Evolutionary conservation across 179 eudicot species (phyloP).

Genomic region (Beta macrorhiza): DNA sequence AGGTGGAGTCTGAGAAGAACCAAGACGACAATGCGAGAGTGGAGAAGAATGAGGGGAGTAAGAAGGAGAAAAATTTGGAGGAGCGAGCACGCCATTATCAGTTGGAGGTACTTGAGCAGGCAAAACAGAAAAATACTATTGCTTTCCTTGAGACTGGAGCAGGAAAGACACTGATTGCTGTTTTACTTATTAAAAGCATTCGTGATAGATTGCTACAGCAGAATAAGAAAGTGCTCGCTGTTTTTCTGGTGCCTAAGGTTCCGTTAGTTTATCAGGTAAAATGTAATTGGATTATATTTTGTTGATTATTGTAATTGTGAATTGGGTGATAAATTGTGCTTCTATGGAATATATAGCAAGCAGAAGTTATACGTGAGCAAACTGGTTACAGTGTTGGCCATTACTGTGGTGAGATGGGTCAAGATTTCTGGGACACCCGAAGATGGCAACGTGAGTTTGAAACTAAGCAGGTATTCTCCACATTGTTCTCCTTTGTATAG

Average conservation of each 20-base stretch:
- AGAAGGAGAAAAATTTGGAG: constrained; percentile 55
- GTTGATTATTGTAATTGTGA: not conserved
- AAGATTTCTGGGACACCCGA: constrained; percentile 94
- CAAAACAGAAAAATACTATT: constrained; percentile 85
- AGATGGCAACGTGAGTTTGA: constrained; percentile 99
- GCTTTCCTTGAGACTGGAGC: constrained; percentile 99
- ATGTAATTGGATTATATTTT: constrained; percentile 7
- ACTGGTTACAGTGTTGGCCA: constrained; percentile 93
- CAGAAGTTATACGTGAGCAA: constrained; percentile 92
- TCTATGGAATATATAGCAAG: constrained; percentile 62
- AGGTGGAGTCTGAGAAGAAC: constrained; percentile 36
- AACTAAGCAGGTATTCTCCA: constrained; percentile 64
- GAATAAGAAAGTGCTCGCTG: constrained; percentile 76
- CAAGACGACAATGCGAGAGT: constrained; percentile 34
- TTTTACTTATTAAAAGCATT: constrained; percentile 76
- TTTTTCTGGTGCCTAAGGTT: constrained; percentile 96
- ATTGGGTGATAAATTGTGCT: constrained; percentile 10
- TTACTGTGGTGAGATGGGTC: constrained; percentile 99
- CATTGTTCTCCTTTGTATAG: not conserved
- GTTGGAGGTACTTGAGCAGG: constrained; percentile 96
- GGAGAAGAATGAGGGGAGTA: constrained; percentile 41
- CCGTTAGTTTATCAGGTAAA: constrained; percentile 96
- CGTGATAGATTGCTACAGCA: constrained; percentile 51
- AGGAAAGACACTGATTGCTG: constrained; percentile 94
- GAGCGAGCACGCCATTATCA: constrained; percentile 87